A percentile compares a stretch with the other conserved stretches of the same genome.
Evolutionary conservation across 805 yeast genomes (phyloP).

Genomic region (Candida xiaguanensis): DNA sequence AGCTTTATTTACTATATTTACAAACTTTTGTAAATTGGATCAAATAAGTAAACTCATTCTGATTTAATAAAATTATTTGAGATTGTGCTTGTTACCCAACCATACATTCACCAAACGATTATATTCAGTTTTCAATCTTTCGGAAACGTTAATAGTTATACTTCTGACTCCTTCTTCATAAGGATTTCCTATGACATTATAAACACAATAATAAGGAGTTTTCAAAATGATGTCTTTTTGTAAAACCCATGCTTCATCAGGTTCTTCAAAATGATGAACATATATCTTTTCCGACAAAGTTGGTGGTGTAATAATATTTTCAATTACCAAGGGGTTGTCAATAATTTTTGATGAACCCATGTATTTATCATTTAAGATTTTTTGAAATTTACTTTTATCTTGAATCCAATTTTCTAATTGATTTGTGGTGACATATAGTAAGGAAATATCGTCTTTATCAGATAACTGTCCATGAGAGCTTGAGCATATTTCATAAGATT

Average conservation of each 20-base stretch:
- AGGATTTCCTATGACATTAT: slow-evolving; percentile 27
- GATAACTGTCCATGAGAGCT: slow-evolving; percentile 35
- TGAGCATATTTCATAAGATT: slow-evolving; percentile 31
- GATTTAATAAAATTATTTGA: too few relatives aligned
- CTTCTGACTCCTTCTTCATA: slow-evolving; percentile 16
- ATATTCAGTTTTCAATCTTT: slow-evolving; percentile 11
- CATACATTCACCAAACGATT: slow-evolving; percentile 23
- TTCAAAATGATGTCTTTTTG: slow-evolving; percentile 14
- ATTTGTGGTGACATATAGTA: slow-evolving; percentile 30
- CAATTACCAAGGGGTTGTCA: slow-evolving; percentile 21
- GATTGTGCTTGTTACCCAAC: too few relatives aligned
- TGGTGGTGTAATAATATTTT: slow-evolving; percentile 23
- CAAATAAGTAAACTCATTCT: too few relatives aligned
- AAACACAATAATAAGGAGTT: slow-evolving; percentile 31
- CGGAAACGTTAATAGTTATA: slow-evolving; percentile 14
- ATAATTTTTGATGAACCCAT: slow-evolving; percentile 9
- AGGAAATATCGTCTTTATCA: slow-evolving; percentile 19
- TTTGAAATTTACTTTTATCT: slow-evolving; percentile 13
- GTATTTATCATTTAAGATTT: slow-evolving; percentile 1
- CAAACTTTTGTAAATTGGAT: too few relatives aligned
- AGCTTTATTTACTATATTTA: too few relatives aligned
- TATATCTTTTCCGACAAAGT: slow-evolving; percentile 14
- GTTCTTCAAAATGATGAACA: slow-evolving; percentile 20
- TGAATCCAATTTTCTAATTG: slow-evolving; percentile 29
- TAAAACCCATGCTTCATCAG: slow-evolving; percentile 23